A percentile compares a stretch with the other conserved stretches of the same genome.
Evolutionary conservation across 108 stramenopile genomes (phyloP).

Genomic region (Ochromonas danica): DNA sequence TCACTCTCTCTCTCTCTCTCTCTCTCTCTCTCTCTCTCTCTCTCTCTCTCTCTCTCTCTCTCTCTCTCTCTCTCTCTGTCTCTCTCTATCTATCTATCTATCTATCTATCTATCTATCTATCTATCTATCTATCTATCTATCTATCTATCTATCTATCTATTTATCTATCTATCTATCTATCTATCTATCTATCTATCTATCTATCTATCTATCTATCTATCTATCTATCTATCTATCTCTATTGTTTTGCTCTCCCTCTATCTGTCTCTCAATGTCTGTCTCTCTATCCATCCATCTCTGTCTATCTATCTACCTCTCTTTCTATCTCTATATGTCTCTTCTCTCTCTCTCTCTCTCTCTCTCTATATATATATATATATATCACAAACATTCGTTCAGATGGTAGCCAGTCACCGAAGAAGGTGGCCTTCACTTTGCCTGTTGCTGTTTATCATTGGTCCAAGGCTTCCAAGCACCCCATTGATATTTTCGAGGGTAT

Average conservation of each 20-base stretch:
- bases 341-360: constrained; percentile 14
- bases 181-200: too few species aligned
- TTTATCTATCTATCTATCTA: too few species aligned
- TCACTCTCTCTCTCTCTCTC: too few species aligned
- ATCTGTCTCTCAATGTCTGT: constrained; percentile 15
- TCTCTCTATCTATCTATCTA: too few species aligned
- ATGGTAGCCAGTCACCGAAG: constrained; percentile 13
- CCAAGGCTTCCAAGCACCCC: constrained; percentile 12
- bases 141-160: too few species aligned
- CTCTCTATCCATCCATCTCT: constrained; percentile 15
- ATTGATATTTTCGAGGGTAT: constrained; percentile 17
- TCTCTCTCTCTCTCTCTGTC: neutral
- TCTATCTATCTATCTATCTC: too few species aligned
- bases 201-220: too few species aligned
- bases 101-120: too few species aligned
- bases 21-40: neutral
- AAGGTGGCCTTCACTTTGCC: constrained; percentile 13
- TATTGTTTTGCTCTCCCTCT: constrained; percentile 15
- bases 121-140: too few species aligned
- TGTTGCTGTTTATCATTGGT: constrained; percentile 16
- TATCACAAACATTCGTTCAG: constrained; percentile 16
- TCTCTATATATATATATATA: constrained; percentile 18
- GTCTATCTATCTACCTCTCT: too few species aligned
- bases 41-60: neutral
- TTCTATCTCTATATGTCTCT: constrained; percentile 17